Evolutionary conservation across 108 stramenopile genomes (phyloP), one percentile per base, ranked within the genome.

Genomic region (Cyclostephanos invisitatus): DNA sequence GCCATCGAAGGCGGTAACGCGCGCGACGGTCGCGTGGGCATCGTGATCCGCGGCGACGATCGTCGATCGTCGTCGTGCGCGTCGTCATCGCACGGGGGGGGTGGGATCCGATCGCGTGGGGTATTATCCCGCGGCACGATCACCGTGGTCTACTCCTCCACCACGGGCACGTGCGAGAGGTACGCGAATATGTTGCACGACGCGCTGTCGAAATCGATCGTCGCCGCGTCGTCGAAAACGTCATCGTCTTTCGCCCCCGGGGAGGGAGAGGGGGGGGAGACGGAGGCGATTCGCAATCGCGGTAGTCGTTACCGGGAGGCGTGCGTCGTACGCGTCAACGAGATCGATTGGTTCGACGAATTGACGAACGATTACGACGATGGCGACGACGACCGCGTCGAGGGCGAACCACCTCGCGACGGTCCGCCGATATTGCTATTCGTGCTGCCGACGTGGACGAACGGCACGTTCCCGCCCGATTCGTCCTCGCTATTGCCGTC

Each of bases 261-360:
- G 57, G 47, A 47, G 64, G 54, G 28, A 15, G 42, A 37, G 20
- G 22, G 36, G 2, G 64, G 22, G 5, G 15, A 21, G 22, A 60
- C 17, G 27, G 27, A 38, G 9, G 61, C 7, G 63, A 53, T 47
- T 20, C 42, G 15, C n/a, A n/a, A n/a, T 24, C 68, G 40, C 44
- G 44, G 5, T n/a, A 0, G 15, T 48, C 46, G 14, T 67, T 35
- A 61, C 21, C 68, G 55, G 4, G 24, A 55, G 0, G 62, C 62
- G 11, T 62, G 63, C 37, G 22, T 72, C 22, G 72, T 90, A 20
- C 87, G 86, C 69, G 58, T 87, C 53, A 83, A 78, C 49, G 81
- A 86, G 63, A 77, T 87, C 73, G 94, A 95, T 78, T 95, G 94
- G 94, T 95, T 91, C 91, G 94, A 95, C 75, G 90, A 95, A 62